phyloP scores from a whole-genome alignment of 768 basidiomycete species.

The Leccinum ochraceum region DNA sequence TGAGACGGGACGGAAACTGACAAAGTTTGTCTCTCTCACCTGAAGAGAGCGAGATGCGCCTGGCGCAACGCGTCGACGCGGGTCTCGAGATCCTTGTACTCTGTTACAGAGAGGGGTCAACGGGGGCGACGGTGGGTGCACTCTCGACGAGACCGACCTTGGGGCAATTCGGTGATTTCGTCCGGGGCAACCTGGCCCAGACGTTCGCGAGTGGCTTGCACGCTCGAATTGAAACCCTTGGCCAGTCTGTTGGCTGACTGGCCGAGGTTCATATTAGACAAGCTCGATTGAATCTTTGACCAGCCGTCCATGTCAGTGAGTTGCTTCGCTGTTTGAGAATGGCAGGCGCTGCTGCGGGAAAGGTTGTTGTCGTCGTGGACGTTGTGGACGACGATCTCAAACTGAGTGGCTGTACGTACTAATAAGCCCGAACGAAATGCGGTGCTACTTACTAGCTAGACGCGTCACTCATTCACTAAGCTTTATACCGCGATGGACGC shows the following conservation, averaged over 20 bases:
- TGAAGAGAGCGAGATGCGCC: conserved; percentile 76
- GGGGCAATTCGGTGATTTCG: conserved; percentile 93
- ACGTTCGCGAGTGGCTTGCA: conserved; percentile 85
- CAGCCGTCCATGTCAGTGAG: conserved; percentile 46
- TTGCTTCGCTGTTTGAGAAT: not conserved
- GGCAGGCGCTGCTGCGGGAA: not conserved
- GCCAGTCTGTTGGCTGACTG: conserved; percentile 74
- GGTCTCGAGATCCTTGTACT: conserved; percentile 95
- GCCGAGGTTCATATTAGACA: conserved; percentile 67
- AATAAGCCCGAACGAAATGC: not conserved
- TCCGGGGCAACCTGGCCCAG: conserved; percentile 89
- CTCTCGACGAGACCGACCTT: conserved; percentile 53
- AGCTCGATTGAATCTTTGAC: conserved; percentile 64
- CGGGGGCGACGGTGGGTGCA: not conserved
- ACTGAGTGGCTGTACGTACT: conserved; percentile 4
- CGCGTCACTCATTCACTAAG: not conserved
- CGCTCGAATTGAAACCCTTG: conserved; percentile 78
- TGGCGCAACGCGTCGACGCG: conserved; percentile 89
- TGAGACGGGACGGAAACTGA: not conserved
- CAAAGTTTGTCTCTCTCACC: conserved; percentile 43
- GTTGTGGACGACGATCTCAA: conserved; percentile 1
- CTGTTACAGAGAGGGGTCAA: conserved; percentile 40
- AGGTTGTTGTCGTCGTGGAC: conserved; percentile 4
- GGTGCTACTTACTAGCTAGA: conserved; percentile 25
- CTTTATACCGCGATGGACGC: conserved; percentile 41